These are phyloP conservation scores for Leishmania martiniquensis DNA, from an alignment of 208 protist species.

Conservation along the genomic window DNA sequence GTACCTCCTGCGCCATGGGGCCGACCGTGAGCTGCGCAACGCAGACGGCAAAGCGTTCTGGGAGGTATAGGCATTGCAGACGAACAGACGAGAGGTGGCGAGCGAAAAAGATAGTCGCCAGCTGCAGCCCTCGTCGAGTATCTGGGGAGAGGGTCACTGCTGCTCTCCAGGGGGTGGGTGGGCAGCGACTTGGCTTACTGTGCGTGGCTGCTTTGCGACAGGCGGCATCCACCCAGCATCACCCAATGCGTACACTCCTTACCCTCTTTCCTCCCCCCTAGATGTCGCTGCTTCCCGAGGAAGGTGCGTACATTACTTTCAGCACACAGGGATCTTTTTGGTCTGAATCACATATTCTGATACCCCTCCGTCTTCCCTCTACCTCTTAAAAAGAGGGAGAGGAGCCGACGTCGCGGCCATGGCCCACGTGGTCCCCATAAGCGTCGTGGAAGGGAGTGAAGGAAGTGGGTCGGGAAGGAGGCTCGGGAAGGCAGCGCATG, in stretches of 20 bases:
- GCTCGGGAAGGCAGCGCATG: neutral
- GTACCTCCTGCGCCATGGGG: constrained; percentile 82
- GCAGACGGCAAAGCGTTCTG: constrained; percentile 91
- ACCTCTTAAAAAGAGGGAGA: neutral
- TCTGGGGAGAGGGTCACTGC: neutral
- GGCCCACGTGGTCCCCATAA: neutral
- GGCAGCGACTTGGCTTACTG: neutral
- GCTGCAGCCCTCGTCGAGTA: neutral
- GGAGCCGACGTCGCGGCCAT: neutral
- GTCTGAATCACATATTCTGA: neutral
- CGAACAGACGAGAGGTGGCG: too few species aligned
- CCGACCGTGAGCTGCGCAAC: constrained; percentile 81
- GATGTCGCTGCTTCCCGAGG: neutral
- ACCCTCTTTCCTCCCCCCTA: neutral
- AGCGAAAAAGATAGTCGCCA: neutral
- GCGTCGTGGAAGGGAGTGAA: neutral
- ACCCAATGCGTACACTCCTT: neutral
- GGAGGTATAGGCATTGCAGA: constrained; percentile 64
- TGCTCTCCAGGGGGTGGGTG: neutral
- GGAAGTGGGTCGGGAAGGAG: neutral
- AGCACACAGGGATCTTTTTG: neutral
- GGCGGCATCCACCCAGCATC: neutral
- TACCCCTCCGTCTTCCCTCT: neutral
- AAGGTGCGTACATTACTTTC: neutral
- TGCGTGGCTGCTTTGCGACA: neutral